Conservation (phyloP, 2,329 filamentous ascomycete genomes). For the Alternaria postmessia region DNA sequence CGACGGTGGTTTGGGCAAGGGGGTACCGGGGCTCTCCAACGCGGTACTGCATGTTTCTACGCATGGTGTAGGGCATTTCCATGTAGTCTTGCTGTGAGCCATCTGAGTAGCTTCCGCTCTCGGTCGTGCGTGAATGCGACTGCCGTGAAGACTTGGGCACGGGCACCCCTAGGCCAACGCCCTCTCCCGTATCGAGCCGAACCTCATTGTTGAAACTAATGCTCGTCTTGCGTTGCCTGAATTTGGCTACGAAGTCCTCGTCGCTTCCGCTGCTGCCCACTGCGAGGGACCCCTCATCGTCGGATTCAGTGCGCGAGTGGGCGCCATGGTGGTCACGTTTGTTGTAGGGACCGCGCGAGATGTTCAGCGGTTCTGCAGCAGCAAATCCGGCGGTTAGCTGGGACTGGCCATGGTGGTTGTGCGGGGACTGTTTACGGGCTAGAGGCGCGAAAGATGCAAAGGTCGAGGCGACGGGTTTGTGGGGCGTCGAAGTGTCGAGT, state of each 20-base stretch:
- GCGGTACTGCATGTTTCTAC: slow-evolving; percentile 33
- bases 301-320: slow-evolving; percentile 25
- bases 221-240: slow-evolving; percentile 47
- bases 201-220: slow-evolving; percentile 54
- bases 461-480: slow-evolving; percentile 47
- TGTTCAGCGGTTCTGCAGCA: slow-evolving; percentile 28
- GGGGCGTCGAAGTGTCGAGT: slow-evolving; percentile 48
- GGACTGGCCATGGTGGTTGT: slow-evolving; percentile 32
- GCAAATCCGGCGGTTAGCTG: slow-evolving; percentile 30
- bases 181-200: slow-evolving; percentile 51
- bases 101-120: slow-evolving; percentile 44
- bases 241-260: slow-evolving; percentile 38
- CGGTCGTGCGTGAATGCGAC: slow-evolving; percentile 26
- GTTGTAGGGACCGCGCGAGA: slow-evolving; percentile 28
- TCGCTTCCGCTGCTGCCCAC: slow-evolving; percentile 38
- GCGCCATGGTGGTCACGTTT: slow-evolving; percentile 25
- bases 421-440: slow-evolving; percentile 38
- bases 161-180: slow-evolving; percentile 49
- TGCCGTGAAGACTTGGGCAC: slow-evolving; percentile 44
- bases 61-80: slow-evolving; percentile 39
- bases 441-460: slow-evolving; percentile 49
- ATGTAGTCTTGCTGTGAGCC: slow-evolving; percentile 40
- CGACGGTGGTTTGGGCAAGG: slow-evolving; percentile 47
- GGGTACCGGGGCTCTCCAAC: slow-evolving; percentile 43
- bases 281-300: slow-evolving; percentile 29